Evolutionary conservation across 108 stramenopile genomes (phyloP).

Genomic region (Nitzschia putrida): DNA sequence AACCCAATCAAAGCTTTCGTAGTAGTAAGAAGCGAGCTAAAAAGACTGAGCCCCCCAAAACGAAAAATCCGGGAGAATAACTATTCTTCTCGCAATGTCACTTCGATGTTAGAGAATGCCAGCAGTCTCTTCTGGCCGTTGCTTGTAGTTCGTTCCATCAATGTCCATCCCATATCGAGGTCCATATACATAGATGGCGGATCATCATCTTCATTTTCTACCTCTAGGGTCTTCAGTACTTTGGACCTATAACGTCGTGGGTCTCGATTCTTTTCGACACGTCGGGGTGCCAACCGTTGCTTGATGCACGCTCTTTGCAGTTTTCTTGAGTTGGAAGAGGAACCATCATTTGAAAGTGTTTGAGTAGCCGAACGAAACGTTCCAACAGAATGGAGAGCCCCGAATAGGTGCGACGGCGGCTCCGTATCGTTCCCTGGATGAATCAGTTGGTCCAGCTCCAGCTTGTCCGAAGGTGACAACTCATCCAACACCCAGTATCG

Average conservation of each 20-base stretch:
- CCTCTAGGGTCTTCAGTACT: conserved; percentile 20
- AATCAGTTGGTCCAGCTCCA: conserved; percentile 16
- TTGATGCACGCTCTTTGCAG: conserved; percentile 9
- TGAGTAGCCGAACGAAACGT: conserved; percentile 8
- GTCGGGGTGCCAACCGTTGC: conserved; percentile 25
- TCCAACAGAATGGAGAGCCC: conserved; percentile 23
- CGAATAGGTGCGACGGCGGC: conserved; percentile 17
- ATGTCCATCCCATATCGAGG: conserved; percentile 33
- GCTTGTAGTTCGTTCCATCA: conserved; percentile 16
- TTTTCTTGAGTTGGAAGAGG: neutral
- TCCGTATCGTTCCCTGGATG: conserved; percentile 7
- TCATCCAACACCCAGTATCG: neutral
- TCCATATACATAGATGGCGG: conserved; percentile 12
- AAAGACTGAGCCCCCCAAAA: too few relatives aligned
- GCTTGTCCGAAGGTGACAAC: conserved; percentile 12
- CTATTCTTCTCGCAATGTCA: conserved; percentile 11
- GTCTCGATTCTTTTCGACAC: conserved; percentile 14
- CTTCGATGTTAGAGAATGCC: conserved; percentile 32
- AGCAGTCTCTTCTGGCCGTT: conserved; percentile 18
- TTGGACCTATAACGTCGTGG: conserved; percentile 27
- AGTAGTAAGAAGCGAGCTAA: neutral
- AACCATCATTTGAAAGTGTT: neutral
- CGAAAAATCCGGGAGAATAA: neutral
- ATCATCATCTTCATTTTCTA: conserved; percentile 15
- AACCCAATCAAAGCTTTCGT: neutral